phyloP scores from a whole-genome alignment of 192 early-diverging fungal species.

The Geosiphon pyriformis region DNA sequence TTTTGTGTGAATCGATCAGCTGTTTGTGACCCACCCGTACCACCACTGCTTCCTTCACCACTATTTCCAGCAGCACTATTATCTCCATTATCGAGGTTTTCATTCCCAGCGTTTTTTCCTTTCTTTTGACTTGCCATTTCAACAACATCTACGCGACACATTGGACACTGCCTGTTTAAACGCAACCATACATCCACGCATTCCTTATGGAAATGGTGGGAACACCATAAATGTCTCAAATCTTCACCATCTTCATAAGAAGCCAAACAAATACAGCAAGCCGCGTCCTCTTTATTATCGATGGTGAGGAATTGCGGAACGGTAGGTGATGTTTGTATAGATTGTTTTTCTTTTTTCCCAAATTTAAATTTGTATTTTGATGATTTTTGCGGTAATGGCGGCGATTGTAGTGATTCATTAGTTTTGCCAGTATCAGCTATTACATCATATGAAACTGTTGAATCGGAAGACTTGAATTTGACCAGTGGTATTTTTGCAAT shows the following conservation, averaged over 20 bases:
- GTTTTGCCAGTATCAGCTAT: not conserved
- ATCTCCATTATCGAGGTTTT: not conserved
- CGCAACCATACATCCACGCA: conserved; percentile 82
- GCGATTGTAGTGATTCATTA: not conserved
- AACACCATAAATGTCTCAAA: conserved; percentile 65
- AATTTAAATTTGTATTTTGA: conserved; percentile 4
- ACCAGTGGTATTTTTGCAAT: conserved; percentile 66
- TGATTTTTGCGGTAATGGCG: conserved; percentile 2
- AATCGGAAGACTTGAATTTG: conserved; percentile 41
- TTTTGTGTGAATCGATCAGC: too few species aligned
- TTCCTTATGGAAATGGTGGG: conserved; percentile 76
- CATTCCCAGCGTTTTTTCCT: not conserved
- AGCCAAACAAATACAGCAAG: conserved; percentile 76
- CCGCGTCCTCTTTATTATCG: conserved; percentile 54
- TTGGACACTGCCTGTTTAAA: conserved; percentile 67
- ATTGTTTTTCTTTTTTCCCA: not conserved
- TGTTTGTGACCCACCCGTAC: too few species aligned
- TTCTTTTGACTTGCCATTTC: conserved; percentile 29
- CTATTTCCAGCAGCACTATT: not conserved
- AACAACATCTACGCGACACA: conserved; percentile 61
- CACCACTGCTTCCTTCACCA: not conserved
- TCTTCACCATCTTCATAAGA: conserved; percentile 74
- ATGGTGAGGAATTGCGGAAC: conserved; percentile 40
- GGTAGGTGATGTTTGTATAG: not conserved
- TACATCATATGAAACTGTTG: not conserved